Base-by-base conservation (phyloP, 164 flowering plant genomes). In the Chimonanthus salicifolius region DNA sequence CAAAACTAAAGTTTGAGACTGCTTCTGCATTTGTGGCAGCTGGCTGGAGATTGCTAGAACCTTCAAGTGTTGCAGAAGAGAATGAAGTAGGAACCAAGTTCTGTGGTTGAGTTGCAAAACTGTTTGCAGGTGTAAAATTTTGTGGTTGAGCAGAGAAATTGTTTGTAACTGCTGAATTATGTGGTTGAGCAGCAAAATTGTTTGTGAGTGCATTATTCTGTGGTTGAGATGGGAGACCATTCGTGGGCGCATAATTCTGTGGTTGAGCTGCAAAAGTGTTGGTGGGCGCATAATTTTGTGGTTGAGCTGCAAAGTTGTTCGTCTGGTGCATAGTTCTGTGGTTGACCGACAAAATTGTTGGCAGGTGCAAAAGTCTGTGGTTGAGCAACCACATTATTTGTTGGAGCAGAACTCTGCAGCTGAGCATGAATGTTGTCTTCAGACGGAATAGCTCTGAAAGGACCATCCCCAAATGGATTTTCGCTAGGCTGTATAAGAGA, bases 381-480 rank as follows among this genome's bases (percentile, higher is more conserved):
- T 15, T 51, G 58, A 4, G 58, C 16, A 10, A 2, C 3, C 16
- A 51, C 9, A 51, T 51, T 51, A 15, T 51, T 51, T 10, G 58
- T 51, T 10, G 58, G 58, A 51, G 58, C 58, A 66, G 75, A 68
- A 64, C 73, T 68, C 79, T 82, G 90, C 3, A 80, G 74, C 68
- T 81, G 87, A 76, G 71, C 69, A 50, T 71, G 68, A 20, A 65
- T 63, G 72, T 63, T 72, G 33, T 84, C 83, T 58, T 81, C 47
- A 5, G 96, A 78, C 51, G 96, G 87, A 20, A 82, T 15, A 74
- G 99, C 98, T 81, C 79, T 92, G 77, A 96, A 96, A 67, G 99
- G 97, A 70, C 90, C 69, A 68, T 94, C 97, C 6, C 99, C 98
- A 83, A 96, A 96, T 71, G 98, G 98, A 83, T 96, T 91, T 70